phyloP scores from a whole-genome alignment of 495 filamentous ascomycete genomes.

The Penicillium daleae region DNA sequence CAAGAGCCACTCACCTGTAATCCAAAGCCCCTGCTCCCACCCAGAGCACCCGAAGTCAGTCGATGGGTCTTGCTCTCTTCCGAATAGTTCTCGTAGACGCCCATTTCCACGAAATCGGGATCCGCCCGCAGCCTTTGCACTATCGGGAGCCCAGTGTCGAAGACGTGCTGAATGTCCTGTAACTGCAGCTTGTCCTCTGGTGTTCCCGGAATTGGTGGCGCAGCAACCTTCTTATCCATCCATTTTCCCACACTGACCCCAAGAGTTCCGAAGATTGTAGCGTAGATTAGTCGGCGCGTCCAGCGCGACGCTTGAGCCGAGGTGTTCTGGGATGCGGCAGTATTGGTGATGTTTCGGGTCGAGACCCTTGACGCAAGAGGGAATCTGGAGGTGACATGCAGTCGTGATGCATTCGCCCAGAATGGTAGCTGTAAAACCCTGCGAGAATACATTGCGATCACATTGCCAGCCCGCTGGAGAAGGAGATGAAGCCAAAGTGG shows the following conservation, averaged over 20 bases:
- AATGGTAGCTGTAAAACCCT: constrained; percentile 32
- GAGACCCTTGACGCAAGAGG: constrained; percentile 5
- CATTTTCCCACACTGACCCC: constrained; percentile 34
- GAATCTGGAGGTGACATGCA: not conserved
- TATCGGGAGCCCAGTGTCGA: constrained; percentile 51
- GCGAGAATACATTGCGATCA: constrained; percentile 40
- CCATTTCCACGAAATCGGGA: constrained; percentile 55
- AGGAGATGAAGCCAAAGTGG: constrained; percentile 4
- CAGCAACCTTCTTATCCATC: constrained; percentile 33
- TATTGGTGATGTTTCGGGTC: constrained; percentile 35
- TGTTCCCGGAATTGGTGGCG: constrained; percentile 39
- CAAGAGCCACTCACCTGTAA: constrained; percentile 43
- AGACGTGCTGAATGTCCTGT: constrained; percentile 29
- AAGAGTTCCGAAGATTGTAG: constrained; percentile 39
- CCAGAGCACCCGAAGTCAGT: constrained; percentile 46
- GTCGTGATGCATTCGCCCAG: constrained; percentile 11
- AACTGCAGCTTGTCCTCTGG: constrained; percentile 32
- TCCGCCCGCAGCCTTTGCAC: constrained; percentile 56
- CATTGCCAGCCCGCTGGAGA: constrained; percentile 16
- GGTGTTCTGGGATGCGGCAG: constrained; percentile 21
- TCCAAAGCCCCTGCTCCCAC: constrained; percentile 44
- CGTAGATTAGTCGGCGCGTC: constrained; percentile 45
- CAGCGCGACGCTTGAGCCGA: constrained; percentile 35
- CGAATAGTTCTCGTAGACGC: constrained; percentile 58
- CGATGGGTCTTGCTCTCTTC: constrained; percentile 40